A percentile compares a stretch with the other conserved stretches of the same genome.
phyloP scores from a whole-genome alignment of 148 eudicot species.

The Persicaria maculosa region DNA sequence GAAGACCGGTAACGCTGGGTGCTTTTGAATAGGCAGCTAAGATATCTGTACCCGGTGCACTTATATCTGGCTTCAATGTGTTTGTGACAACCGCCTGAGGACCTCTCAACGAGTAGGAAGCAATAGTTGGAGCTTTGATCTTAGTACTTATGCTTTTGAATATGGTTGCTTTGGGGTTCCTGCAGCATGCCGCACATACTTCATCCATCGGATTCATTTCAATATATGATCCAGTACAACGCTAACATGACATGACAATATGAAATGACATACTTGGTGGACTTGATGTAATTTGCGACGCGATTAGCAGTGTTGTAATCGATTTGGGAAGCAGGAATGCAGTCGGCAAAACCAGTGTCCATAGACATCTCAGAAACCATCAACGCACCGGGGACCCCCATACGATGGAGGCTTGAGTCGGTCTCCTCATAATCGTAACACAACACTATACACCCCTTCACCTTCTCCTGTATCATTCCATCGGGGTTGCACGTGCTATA shows the following conservation, averaged over 20 bases:
- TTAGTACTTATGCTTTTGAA: slow-evolving; percentile 32
- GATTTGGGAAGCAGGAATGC: slow-evolving; percentile 35
- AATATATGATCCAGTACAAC: too few species aligned
- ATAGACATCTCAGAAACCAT: slow-evolving; percentile 19
- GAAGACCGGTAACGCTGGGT: slow-evolving; percentile 26
- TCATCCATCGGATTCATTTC: not conserved
- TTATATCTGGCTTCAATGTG: slow-evolving; percentile 74
- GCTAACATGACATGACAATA: too few species aligned
- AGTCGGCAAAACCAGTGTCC: slow-evolving; percentile 25
- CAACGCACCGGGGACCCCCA: slow-evolving; percentile 47
- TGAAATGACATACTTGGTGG: slow-evolving; percentile 65
- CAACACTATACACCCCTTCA: slow-evolving; percentile 54
- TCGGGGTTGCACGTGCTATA: not conserved
- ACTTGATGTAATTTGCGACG: slow-evolving; percentile 49
- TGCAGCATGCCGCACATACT: slow-evolving; percentile 15
- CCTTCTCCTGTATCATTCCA: slow-evolving; percentile 18
- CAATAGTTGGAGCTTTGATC: slow-evolving; percentile 42
- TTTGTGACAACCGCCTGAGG: slow-evolving; percentile 43
- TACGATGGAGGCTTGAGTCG: slow-evolving; percentile 25
- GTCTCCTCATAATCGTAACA: slow-evolving; percentile 26
- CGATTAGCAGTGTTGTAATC: slow-evolving; percentile 20
- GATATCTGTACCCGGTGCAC: slow-evolving; percentile 73
- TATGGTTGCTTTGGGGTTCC: slow-evolving; percentile 47
- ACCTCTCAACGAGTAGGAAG: slow-evolving; percentile 81
- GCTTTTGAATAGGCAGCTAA: slow-evolving; percentile 57